Evolutionary conservation across 169 alveolate species (phyloP).

Genomic region (Besnoitia besnoiti): DNA sequence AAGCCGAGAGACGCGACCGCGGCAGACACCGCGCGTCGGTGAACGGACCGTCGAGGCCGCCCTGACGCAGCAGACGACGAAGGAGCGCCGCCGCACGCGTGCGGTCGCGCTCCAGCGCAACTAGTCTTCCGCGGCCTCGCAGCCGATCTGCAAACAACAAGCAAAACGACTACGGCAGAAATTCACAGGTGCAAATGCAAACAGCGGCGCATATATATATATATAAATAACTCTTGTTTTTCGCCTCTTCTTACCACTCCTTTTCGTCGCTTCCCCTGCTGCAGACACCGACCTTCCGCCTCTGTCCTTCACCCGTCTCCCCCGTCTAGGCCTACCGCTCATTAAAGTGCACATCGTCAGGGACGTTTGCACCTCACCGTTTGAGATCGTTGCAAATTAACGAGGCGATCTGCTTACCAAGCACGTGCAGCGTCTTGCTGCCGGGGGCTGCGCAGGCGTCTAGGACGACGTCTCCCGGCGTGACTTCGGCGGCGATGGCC

Average conservation of each 20-base stretch:
- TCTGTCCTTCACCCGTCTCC: background rate
- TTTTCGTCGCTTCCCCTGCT: background rate
- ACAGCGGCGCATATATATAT: too few species aligned
- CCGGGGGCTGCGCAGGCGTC: slow-evolving; percentile 82
- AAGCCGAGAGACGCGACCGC: background rate
- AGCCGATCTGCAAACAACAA: background rate
- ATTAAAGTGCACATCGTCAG: too few species aligned
- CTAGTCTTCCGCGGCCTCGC: slow-evolving; percentile 51
- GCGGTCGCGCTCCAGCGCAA: slow-evolving; percentile 66
- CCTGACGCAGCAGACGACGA: slow-evolving; percentile 40
- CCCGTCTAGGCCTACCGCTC: too few species aligned
- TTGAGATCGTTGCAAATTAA: too few species aligned
- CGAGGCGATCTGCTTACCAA: slow-evolving; percentile 63
- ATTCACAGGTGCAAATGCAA: background rate
- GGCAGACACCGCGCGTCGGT: background rate
- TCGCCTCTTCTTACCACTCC: background rate
- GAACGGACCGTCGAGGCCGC: background rate
- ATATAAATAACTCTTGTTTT: background rate
- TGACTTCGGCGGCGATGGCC: slow-evolving; percentile 64
- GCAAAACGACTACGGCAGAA: background rate
- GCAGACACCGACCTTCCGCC: background rate
- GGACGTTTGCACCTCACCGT: too few species aligned
- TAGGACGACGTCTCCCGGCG: slow-evolving; percentile 72
- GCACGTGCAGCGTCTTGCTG: slow-evolving; percentile 72
- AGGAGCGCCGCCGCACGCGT: slow-evolving; percentile 59